Conservation (phyloP, 208 protist species). For the Porcisia deanei region DNA sequence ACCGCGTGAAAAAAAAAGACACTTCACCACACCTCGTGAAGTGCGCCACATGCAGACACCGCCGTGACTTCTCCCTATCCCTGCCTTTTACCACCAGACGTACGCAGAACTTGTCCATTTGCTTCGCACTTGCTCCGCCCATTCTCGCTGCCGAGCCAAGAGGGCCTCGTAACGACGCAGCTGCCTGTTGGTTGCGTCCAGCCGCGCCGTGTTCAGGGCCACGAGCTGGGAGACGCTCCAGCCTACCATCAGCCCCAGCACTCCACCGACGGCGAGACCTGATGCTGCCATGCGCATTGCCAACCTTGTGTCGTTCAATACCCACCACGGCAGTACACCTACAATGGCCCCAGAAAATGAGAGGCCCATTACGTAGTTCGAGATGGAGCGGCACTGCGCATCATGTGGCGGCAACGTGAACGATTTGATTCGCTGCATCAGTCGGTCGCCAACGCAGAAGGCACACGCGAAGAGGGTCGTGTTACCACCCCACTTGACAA, state of each 20-base stretch:
- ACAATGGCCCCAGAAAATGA: conserved; percentile 72
- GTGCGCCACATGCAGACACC: not conserved
- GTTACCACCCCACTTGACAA: conserved; percentile 89
- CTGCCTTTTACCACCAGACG: conserved; percentile 74
- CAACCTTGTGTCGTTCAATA: conserved; percentile 65
- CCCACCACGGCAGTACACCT: conserved; percentile 87
- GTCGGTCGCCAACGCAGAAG: conserved; percentile 78
- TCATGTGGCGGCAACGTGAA: conserved; percentile 61
- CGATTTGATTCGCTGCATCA: conserved; percentile 48
- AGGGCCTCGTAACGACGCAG: conserved; percentile 85
- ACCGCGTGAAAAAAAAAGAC: not conserved
- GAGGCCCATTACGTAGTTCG: conserved; percentile 77
- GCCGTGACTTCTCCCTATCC: not conserved
- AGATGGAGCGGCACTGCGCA: conserved; percentile 54
- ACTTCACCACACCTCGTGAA: not conserved
- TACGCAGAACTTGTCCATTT: conserved; percentile 32
- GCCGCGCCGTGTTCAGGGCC: conserved; percentile 63
- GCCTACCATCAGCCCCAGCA: conserved; percentile 63
- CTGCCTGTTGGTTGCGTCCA: conserved; percentile 73
- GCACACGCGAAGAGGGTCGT: conserved; percentile 54
- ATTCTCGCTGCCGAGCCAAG: conserved; percentile 67
- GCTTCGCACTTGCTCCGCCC: conserved; percentile 49
- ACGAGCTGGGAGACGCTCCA: conserved; percentile 59
- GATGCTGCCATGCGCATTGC: conserved; percentile 65
- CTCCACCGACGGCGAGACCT: conserved; percentile 62